Base-by-base conservation (phyloP, 176 grass and related monocot species). In the Microstegium vimineum region DNA sequence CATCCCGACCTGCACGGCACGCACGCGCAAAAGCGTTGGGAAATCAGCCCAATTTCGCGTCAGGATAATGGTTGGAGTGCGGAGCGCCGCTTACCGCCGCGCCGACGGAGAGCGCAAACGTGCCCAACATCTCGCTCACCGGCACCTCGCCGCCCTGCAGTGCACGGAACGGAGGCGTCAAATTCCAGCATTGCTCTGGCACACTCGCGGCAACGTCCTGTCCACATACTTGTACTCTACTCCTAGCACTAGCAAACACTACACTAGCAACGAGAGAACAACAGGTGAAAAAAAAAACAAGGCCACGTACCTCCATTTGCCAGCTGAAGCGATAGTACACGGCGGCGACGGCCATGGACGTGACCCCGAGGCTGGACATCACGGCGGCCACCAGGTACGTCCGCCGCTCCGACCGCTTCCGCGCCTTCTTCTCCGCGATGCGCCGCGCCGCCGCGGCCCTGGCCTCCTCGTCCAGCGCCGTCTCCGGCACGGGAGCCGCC, bases 301-400 rank as follows among this genome's bases (percentile, higher is more conserved):
- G 51, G 51, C 2, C 20, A 18, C 41, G 23, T 42, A 93, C 95
- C 92, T 93, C 90, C 95, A 98, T 95, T 91, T 98, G 95, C 92
- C 95, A 98, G 79, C 87, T 84, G 90, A 98, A 98, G 10, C 95
- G 90, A 89, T 98, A 98, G 82, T 98, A 98, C 8, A 98, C 90
- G 70, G 92, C 81, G 37, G 85, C 78, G 77, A 92, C 82, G 65
- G 95, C 90, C 92, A 98, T 93, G 85, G 92, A 95, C 33, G 95
- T 98, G 90, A 98, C 88, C 27, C 95, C 95, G 77, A 98, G 73
- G 84, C 90, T 98, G 47, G 95, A 98, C 95, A 98, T 86, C 20
- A 98, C 84, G 35, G 95, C 95, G 6, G 92, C 95, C 30, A 98
- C 78, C 65, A 98, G 90, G 71, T 98, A 98, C 6, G 92, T 93